Conservation (phyloP, 2,329 filamentous ascomycete genomes). For the Fonsecaea monophora region DNA sequence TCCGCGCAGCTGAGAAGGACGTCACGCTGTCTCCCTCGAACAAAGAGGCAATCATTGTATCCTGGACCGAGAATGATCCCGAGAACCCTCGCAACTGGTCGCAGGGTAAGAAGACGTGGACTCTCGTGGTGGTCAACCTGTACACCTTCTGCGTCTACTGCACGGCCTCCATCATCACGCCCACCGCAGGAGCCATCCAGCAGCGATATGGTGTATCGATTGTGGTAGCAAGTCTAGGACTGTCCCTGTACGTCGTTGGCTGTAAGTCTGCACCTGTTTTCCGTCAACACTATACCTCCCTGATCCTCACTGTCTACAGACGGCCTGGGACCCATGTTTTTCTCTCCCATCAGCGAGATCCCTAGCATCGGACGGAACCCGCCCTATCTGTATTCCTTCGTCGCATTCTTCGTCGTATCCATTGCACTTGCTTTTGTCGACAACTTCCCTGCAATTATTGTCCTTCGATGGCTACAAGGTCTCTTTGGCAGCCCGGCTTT, state of each 20-base stretch:
- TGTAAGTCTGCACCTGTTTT: slow-evolving; percentile 7
- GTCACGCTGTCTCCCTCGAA: background rate
- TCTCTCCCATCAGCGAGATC: slow-evolving; percentile 71
- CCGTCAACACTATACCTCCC: background rate
- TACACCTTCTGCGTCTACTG: slow-evolving; percentile 50
- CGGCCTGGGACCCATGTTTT: slow-evolving; percentile 62
- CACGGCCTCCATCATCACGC: slow-evolving; percentile 45
- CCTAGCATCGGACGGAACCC: slow-evolving; percentile 70
- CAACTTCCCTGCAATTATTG: slow-evolving; percentile 68
- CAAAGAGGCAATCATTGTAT: slow-evolving; percentile 40
- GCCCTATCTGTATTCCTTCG: slow-evolving; percentile 71
- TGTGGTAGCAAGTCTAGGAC: slow-evolving; percentile 41
- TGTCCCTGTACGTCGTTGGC: slow-evolving; percentile 45
- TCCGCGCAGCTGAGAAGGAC: slow-evolving; percentile 1
- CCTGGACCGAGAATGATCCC: slow-evolving; percentile 54
- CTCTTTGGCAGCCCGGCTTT: slow-evolving; percentile 71
- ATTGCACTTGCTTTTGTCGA: slow-evolving; percentile 68
- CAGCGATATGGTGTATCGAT: slow-evolving; percentile 40
- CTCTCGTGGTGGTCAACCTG: slow-evolving; percentile 49
- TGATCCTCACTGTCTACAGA: slow-evolving; percentile 39
- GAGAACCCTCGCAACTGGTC: slow-evolving; percentile 53
- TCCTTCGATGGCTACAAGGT: slow-evolving; percentile 68
- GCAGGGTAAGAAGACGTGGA: slow-evolving; percentile 48
- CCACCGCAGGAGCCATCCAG: slow-evolving; percentile 40
- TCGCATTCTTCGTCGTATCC: slow-evolving; percentile 70